Percentiles rank a stretch among this genome's conserved stretches.
phyloP scores from a whole-genome alignment of 768 basidiomycete genomes.

The Rhizopogon sp. region DNA sequence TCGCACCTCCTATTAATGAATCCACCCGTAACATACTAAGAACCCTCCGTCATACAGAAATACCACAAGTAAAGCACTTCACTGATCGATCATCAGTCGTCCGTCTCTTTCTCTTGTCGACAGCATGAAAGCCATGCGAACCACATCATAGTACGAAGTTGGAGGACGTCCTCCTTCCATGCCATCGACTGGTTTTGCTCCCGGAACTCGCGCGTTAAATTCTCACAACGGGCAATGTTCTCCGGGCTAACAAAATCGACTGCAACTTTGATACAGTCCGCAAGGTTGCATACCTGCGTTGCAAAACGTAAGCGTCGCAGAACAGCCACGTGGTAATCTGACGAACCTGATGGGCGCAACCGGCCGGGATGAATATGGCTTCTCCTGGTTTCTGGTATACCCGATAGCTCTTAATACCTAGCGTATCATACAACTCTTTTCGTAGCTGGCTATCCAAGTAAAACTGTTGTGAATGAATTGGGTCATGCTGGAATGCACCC shows the following conservation, averaged over 20 bases:
- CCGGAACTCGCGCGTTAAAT: constrained; percentile 83
- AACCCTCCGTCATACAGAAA: constrained; percentile 17
- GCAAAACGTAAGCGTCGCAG: background rate
- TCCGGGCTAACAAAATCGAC: constrained; percentile 94
- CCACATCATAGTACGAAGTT: constrained; percentile 91
- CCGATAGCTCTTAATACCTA: constrained; percentile 72
- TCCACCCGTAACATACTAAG: constrained; percentile 23
- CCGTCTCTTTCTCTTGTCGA: constrained; percentile 41
- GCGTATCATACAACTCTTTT: constrained; percentile 58
- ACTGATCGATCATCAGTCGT: constrained; percentile 16
- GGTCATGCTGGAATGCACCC: constrained; percentile 59
- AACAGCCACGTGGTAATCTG: background rate
- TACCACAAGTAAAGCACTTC: background rate
- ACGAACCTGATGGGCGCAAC: constrained; percentile 83
- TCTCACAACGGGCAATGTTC: constrained; percentile 83
- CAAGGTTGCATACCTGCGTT: constrained; percentile 77
- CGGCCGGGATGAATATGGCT: constrained; percentile 93
- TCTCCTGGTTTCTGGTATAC: constrained; percentile 91
- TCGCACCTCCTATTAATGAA: constrained; percentile 23
- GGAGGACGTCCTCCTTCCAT: constrained; percentile 94
- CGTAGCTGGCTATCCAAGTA: constrained; percentile 73
- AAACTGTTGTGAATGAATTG: constrained; percentile 87
- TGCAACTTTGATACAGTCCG: constrained; percentile 96
- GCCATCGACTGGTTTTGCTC: constrained; percentile 81
- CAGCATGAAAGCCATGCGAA: constrained; percentile 81